These are phyloP conservation scores for Capsicum chinense DNA, from an alignment of 257 asterid species.

Conservation along the genomic window DNA sequence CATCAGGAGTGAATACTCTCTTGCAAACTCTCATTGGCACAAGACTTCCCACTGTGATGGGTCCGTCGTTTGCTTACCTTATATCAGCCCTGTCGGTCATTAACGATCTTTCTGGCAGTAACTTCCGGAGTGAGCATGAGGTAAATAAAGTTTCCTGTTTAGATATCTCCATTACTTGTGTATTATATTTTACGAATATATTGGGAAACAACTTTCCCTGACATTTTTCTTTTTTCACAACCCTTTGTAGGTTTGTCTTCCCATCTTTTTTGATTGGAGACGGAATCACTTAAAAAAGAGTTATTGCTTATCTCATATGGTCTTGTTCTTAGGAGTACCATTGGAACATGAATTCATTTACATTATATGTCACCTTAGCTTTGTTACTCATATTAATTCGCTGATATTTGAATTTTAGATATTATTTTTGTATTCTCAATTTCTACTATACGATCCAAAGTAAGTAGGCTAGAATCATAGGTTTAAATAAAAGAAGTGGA, in stretches of 20 bases:
- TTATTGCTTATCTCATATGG: not conserved
- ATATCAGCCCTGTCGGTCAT: constrained; percentile 71
- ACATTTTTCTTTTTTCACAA: not conserved
- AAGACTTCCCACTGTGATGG: constrained; percentile 97
- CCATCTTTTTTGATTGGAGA: not conserved
- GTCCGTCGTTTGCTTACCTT: constrained; percentile 86
- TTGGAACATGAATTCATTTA: not conserved
- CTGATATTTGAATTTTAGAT: not conserved
- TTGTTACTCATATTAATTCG: not conserved
- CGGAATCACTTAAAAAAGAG: no score
- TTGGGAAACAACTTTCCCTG: no score
- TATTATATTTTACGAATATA: not conserved
- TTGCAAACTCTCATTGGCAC: constrained; percentile 90
- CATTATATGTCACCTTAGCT: not conserved
- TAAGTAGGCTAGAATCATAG: not conserved
- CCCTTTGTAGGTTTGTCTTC: not conserved
- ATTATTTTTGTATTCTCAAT: not conserved
- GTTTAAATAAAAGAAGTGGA: not conserved
- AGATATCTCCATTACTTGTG: constrained; percentile 2
- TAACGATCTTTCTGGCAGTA: constrained; percentile 62
- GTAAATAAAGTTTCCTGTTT: constrained; percentile 46
- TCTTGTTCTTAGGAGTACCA: not conserved
- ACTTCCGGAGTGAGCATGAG: constrained; percentile 58
- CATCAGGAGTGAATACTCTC: constrained; percentile 90
- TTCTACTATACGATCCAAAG: not conserved